Conservation (phyloP, 495 filamentous ascomycete species). For the Talaromyces ruber region DNA sequence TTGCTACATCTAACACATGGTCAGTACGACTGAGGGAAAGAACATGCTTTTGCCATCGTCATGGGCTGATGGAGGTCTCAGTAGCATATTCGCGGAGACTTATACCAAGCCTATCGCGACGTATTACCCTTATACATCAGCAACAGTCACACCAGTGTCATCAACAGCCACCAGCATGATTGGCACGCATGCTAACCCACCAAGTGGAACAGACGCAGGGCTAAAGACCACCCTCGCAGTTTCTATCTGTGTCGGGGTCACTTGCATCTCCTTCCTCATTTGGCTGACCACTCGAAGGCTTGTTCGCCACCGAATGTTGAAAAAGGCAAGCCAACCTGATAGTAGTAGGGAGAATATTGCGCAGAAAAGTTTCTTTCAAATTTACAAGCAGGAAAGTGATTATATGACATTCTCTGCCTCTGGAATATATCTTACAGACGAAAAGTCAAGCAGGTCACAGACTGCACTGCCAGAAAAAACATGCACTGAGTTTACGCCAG, state of each 20-base stretch:
- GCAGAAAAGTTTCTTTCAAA: neutral
- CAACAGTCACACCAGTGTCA: neutral
- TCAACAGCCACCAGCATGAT: neutral
- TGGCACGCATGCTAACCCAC: neutral
- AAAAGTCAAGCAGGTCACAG: neutral
- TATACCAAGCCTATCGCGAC: slow-evolving; percentile 43
- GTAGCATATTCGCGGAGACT: slow-evolving; percentile 33
- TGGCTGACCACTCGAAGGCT: neutral
- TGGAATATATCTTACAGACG: neutral
- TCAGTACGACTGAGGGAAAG: slow-evolving; percentile 37
- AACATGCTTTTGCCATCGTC: slow-evolving; percentile 30
- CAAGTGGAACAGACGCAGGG: neutral
- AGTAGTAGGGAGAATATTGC: neutral
- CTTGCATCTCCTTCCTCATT: neutral
- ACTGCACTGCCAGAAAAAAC: neutral
- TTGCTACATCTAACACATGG: neutral
- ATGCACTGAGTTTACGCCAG: neutral
- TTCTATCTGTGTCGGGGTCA: neutral
- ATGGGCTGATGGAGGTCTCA: slow-evolving; percentile 37
- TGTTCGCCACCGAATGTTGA: neutral
- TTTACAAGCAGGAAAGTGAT: neutral
- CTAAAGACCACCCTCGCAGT: neutral
- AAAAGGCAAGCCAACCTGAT: neutral
- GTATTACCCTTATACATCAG: slow-evolving; percentile 42
- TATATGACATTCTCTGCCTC: neutral